phyloP scores from a whole-genome alignment of 148 eudicot species.

The Spergularia marina region DNA sequence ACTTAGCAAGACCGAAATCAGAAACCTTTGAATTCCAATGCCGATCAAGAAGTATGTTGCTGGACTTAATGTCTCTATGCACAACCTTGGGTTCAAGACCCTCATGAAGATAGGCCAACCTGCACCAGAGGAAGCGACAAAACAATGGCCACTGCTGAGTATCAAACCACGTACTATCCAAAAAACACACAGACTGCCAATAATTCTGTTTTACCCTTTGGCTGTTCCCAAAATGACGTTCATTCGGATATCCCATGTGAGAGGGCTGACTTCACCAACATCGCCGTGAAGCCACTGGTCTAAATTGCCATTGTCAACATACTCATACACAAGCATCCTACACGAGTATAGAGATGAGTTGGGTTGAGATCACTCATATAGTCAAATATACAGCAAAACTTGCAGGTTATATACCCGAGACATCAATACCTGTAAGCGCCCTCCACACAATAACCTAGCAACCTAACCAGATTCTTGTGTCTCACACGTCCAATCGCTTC shows the following conservation, averaged over 20 bases:
- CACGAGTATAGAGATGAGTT: slow-evolving; percentile 13
- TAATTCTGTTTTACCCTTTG: slow-evolving; percentile 56
- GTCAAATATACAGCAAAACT: neutral
- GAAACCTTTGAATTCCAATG: slow-evolving; percentile 80
- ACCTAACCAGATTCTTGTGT: slow-evolving; percentile 90
- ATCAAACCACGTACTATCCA: neutral
- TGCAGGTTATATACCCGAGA: slow-evolving; percentile 1
- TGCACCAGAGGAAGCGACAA: slow-evolving; percentile 32
- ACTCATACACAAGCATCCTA: slow-evolving; percentile 96
- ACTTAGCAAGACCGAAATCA: slow-evolving; percentile 92
- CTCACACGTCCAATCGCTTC: slow-evolving; percentile 95
- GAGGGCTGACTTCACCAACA: slow-evolving; percentile 85
- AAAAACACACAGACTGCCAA: neutral
- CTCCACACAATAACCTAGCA: slow-evolving; percentile 93
- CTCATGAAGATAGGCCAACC: slow-evolving; percentile 93
- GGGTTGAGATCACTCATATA: neutral
- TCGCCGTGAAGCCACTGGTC: slow-evolving; percentile 96
- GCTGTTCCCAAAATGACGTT: slow-evolving; percentile 80
- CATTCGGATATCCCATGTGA: slow-evolving; percentile 86
- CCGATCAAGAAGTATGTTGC: slow-evolving; percentile 80
- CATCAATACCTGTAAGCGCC: slow-evolving; percentile 78
- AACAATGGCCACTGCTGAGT: neutral
- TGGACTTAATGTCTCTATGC: slow-evolving; percentile 80
- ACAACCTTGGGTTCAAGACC: slow-evolving; percentile 97
- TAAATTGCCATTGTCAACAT: slow-evolving; percentile 87